A percentile compares a stretch with the other conserved stretches of the same genome.
Conservation (phyloP, 2,329 filamentous ascomycete genomes). For the Trichocomaceae sp. region DNA sequence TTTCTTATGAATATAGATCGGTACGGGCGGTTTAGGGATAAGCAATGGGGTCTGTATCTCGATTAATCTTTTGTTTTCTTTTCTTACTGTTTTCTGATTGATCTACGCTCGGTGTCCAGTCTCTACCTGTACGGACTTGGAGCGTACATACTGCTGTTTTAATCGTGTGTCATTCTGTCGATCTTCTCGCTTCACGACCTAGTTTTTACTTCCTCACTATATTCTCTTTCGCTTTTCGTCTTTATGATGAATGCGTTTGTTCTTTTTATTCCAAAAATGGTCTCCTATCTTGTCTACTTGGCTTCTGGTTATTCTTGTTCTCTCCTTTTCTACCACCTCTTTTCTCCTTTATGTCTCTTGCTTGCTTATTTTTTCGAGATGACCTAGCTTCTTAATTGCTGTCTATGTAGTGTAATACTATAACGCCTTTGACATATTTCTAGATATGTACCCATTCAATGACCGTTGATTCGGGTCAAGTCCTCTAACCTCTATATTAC, state of each 20-base stretch:
- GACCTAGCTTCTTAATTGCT: background rate
- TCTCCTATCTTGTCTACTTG: background rate
- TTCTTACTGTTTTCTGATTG: background rate
- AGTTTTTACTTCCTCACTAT: background rate
- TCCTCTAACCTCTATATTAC: background rate
- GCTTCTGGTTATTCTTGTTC: too few relatives aligned
- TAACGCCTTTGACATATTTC: background rate
- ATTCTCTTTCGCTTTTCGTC: background rate
- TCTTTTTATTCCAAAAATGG: background rate
- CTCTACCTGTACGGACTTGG: background rate
- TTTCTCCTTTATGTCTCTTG: background rate
- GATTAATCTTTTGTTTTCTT: background rate
- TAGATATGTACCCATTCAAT: background rate
- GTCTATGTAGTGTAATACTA: slow-evolving; percentile 6
- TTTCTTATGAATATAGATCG: slow-evolving; percentile 16
- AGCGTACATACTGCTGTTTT: slow-evolving; percentile 12
- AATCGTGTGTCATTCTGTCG: background rate
- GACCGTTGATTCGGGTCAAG: background rate
- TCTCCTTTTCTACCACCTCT: background rate
- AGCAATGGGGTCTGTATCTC: slow-evolving; percentile 9
- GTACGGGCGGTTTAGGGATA: slow-evolving; percentile 14
- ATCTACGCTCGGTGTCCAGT: slow-evolving; percentile 7
- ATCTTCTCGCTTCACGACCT: background rate
- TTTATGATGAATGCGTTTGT: background rate
- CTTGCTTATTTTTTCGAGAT: background rate